Evolutionary conservation across 139 green algal genomes (phyloP), one percentile per base, ranked within the genome.

Genomic region (Asterochloris sp.): DNA sequence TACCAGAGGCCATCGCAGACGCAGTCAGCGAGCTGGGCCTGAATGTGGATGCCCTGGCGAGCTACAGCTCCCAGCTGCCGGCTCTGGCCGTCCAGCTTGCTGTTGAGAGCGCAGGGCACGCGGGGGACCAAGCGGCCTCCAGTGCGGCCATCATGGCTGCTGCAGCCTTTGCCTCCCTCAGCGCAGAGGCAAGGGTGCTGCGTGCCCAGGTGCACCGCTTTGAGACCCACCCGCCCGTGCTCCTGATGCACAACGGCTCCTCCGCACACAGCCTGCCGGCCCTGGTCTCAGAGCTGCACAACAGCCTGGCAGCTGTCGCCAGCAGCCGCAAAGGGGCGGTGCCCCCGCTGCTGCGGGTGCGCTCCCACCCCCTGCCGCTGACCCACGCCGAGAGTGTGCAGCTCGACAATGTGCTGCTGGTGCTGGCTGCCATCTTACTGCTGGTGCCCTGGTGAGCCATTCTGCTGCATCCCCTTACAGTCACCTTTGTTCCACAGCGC

Each of bases 311-410:
- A 76, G n/a, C 23, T 38, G 71, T 2, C 23, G 71, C 9, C 71
- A 19, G 71, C n/a, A 76, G 71, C 19, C 23, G 26, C 26, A 16
- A 8, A 28, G n/a, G n/a, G 19, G 71, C 9, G 71, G 19, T 9
- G 23, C 27, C 28, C 15, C 78, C 78, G 6, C 10, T 24, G 61
- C 74, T 78, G 17, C 23, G 21, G 11, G 78, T 28, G 1, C 67
- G 67, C 12, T 83, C 78, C 47, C 85, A 88, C 78, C 85, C 85
- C 17, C 81, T 88, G 81, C 85, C 85, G 71, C 81, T 88, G 15
- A 87, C 85, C 0, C 11, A 69, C 14, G 75, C 68, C 60, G 85
- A 88, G 77, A 38, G 62, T 47, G 47, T 83, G 11, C 12, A 69
- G 38, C 29, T 78, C 28, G 78, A 83, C 68, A 77, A 54, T 28